Evolutionary conservation across 179 eudicot species (phyloP), one percentile per base, ranked within the genome.

Genomic region (Silene vulgaris): DNA sequence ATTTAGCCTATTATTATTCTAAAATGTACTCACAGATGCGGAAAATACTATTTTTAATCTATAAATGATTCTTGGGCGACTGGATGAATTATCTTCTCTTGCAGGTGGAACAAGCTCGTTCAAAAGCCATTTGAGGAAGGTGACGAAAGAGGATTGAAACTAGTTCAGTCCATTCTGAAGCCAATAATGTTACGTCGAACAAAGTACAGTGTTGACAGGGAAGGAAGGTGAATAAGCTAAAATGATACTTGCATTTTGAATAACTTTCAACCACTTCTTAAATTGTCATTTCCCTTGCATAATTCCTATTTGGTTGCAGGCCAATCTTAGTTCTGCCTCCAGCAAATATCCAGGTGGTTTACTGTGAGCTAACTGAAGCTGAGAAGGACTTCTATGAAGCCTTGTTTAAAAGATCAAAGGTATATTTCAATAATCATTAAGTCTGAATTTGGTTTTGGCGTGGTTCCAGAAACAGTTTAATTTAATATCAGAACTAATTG

Each of bases 81-180:
- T 17, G 78, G 78, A 70, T 69, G 52, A 68, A 32, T 29, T 65
- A 26, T 8, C 74, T 5, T 48, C 35, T 48, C 75, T 21, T 30
- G 78, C 57, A 95, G 99, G 99, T 95, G 99, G 99, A 90, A 90
- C 82, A 95, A 93, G 80, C 93, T 95, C 54, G 84, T 93, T 61
- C 99, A 95, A 76, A 95, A 89, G 84, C 99, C 97, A 74, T 95
- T 88, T 81, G 97, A 92, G 77, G 99, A 88, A 86, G 99, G 99
- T 75, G 97, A 95, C 75, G 97, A 88, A 87, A 86, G 99, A 76
- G 99, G 99, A 56, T 83, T 95, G 69, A 93, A 87, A 72, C 70
- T 95, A 87, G 96, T 95, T 45, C 96, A 92, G 69, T 84, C 91
- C 78, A 89, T 95, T 74, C 83, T 95, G 85, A 91, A 85, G 81